Base-by-base conservation (phyloP, 371 early-diverging fungal species). In the Synchytrium microbalum region DNA sequence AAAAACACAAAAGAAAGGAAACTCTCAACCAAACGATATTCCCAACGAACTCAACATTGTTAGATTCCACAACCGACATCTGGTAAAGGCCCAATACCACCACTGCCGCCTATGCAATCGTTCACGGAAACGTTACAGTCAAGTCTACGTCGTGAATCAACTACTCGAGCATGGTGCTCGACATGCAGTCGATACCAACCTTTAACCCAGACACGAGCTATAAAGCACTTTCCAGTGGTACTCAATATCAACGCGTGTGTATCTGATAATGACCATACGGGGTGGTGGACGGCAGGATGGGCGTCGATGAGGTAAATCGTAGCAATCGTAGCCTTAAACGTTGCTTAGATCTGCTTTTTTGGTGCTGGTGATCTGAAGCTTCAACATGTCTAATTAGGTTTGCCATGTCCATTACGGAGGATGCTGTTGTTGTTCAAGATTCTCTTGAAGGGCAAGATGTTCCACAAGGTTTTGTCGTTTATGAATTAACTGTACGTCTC, bases 111-210 rank as follows among this genome's bases (percentile, higher is more conserved):
- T 72, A 56, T 75, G 2, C 66, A 63, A 60, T 38, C 74, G 23
- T 87, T 88, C 58, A 72, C 79, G 0, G 86, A 84, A 30, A 71
- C 89, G 2, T 64, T 90, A 38, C 80, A 84, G 66, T 72, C 77
- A 19, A 87, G 87, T 65, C 78, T 92, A 61, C 81, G 83, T 32
- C 73, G 88, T 13, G 88, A 88, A 63, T 77, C 82, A 14, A 79
- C 83, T 62, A 88, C 89, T 29, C 88, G 85, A 61, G 92, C 90
- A 3, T 90, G 90, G 88, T 92, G 93, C 66, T 58, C 79, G 5
- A 71, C 72, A 8, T 92, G 93, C 69, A 84, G 84, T 53, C 80
- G 82, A 61, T 90, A 89, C 64, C 85, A 85, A 63, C 84, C 84
- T 0, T 85, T 81, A 2, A 81, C 81, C 0, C 87, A 87, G 29